phyloP scores from a whole-genome alignment of 768 basidiomycete species.

The Trametes cinnabarina region DNA sequence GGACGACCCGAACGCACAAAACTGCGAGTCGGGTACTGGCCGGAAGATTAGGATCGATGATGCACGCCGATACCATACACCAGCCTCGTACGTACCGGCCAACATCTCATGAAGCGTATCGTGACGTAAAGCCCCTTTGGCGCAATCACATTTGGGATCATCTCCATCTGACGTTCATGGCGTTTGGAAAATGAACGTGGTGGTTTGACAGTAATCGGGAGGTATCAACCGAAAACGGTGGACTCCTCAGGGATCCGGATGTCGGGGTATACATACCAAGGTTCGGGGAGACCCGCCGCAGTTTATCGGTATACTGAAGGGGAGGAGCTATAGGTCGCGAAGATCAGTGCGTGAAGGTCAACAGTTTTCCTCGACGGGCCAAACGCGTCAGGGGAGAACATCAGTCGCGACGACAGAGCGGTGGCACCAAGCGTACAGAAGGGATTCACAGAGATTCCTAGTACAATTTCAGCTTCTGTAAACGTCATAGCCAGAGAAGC shows the following conservation, averaged over 20 bases:
- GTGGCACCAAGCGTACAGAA: no score
- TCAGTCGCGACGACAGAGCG: no score
- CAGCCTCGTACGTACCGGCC: constrained; percentile 7
- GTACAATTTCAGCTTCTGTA: neutral
- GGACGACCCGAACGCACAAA: neutral
- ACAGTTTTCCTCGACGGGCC: neutral
- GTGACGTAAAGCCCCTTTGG: constrained; percentile 7
- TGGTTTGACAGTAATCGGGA: neutral
- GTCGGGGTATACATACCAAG: no score
- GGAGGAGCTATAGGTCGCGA: no score
- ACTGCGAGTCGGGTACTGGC: neutral
- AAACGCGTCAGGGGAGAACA: no score
- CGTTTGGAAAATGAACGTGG: neutral
- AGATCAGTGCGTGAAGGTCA: neutral
- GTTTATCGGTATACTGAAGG: no score
- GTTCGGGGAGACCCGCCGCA: no score
- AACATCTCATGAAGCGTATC: neutral
- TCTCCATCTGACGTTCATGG: neutral
- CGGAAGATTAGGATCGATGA: constrained; percentile 1
- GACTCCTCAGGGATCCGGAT: neutral
- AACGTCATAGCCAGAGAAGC: neutral
- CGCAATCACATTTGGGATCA: constrained; percentile 5
- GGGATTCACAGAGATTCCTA: no score
- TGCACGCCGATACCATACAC: constrained; percentile 8
- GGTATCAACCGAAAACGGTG: neutral